Evolutionary conservation across 768 basidiomycete species (phyloP), one percentile per base, ranked within the genome.

Genomic region (Chalciporus piperatus): DNA sequence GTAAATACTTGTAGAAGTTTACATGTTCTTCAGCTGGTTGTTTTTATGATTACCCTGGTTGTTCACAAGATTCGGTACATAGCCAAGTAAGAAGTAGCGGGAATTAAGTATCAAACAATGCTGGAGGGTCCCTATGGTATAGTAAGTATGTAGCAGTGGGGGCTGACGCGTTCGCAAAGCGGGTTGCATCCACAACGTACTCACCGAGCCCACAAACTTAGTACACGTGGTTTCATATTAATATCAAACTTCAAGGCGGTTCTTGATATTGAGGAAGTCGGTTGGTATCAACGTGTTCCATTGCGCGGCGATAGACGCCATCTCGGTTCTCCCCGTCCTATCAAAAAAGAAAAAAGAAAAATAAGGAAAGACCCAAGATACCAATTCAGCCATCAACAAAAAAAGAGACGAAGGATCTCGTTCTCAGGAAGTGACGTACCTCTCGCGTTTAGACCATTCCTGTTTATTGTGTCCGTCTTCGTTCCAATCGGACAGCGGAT

Each of bases 401-500:
- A 32, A 41, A 37, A 45, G 39, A 43, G 47, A 49, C 28, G 35
- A 40, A 28, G 50, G 54, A 12, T 41, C 33, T 16, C 55, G 20
- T 39, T 40, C 64, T 74, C 69, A 56, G n/a, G 16, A 9, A 13
- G n/a, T 44, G 42, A 51, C 59, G 20, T 52, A 70, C 85, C 74
- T 76, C 52, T 81, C 79, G 62, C 78, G 79, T 66, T 74, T 78
- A 35, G 73, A 66, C 84, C 85, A 86, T 59, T 85, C 85, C 47
- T 66, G 67, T 59, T 74, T 74, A 55, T 73, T 60, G 56, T 63
- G 61, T 6, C 84, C 85, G 28, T 73, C 75, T 57, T 78, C 74
- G 56, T 69, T 69, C 85, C 85, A 86, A 47, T 64, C 73, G 55
- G 72, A 66, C 47, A 81, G 59, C 47, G 72, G 68, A 57, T 59